Evolutionary conservation across 306 rosid species (phyloP), one percentile per base, ranked within the genome.

Genomic region (Rosa multiflora): DNA sequence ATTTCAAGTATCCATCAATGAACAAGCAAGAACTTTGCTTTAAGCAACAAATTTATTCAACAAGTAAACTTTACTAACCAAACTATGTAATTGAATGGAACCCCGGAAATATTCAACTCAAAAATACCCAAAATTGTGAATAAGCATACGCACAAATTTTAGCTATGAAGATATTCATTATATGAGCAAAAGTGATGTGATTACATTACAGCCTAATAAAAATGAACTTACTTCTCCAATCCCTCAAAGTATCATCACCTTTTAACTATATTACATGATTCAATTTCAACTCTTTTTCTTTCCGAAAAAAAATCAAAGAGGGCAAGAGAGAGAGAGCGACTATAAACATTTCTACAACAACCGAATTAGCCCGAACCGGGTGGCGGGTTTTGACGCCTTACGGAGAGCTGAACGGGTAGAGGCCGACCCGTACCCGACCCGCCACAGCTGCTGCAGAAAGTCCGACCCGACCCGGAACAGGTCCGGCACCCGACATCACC

Each of bases 371-470:
- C 48, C 78, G 61, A 81, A 43, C 76, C 80, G 80, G 39, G 76
- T 59, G 97, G 88, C n/a, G 79, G 83, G 81, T 77, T 85, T 9
- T 93, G 69, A 0, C 84, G 88, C 74, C 83, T 88, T 6, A 94
- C 84, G 2, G 87, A 26, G 70, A 94, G 52, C 81, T 79, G 92
- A 3, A 91, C 86, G 14, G 98, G 93, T 8, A 94, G 52, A 44
- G 97, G 98, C 17, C 96, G 89, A 56, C 97, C 94, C 47, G 98
- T 92, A 8, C 98, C 98, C 37, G 90, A 49, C 7, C 98, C 98
- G 8, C 98, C 98, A 20, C 98, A 94, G 79, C 92, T 94, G 82
- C 81, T 83, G 70, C 97, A 94, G 32, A 56, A 83, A 90, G 83
- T 89, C 13, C 93, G 91, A 62, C 98, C 97, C 21, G 98, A 92